Conservation (phyloP, 129 eudicot species). For the Tagetes erecta region DNA sequence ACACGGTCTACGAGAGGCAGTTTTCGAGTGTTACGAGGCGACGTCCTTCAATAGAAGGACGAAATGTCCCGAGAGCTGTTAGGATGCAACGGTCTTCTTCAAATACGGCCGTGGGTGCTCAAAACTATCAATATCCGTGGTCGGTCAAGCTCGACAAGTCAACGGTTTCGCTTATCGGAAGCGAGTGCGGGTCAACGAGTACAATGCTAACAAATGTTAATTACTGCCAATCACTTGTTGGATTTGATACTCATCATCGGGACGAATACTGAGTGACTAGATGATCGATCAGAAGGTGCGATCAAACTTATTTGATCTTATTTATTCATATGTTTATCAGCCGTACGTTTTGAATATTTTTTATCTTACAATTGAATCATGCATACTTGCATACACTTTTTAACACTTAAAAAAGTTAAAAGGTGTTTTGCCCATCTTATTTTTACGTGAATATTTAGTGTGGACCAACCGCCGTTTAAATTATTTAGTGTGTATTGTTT, state of each 20-base stretch:
- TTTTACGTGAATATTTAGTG: constrained; percentile 25
- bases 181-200: constrained; percentile 87
- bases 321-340: constrained; percentile 10
- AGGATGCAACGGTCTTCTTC: constrained; percentile 87
- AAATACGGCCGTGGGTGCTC: constrained; percentile 62
- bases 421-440: background rate
- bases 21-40: constrained; percentile 47
- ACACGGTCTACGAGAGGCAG: constrained; percentile 45
- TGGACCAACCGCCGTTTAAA: no score
- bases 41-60: constrained; percentile 74
- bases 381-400: background rate
- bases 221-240: constrained; percentile 80
- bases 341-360: background rate
- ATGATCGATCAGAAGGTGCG: constrained; percentile 4
- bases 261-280: constrained; percentile 19
- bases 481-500: no score
- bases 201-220: constrained; percentile 58
- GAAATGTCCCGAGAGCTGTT: constrained; percentile 80
- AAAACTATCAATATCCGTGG: constrained; percentile 79
- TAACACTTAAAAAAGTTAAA: no score
- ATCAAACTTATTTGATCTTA: background rate
- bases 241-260: constrained; percentile 42
- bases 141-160: constrained; percentile 82
- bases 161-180: constrained; percentile 63
- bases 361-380: background rate